Evolutionary conservation across 129 eudicot species (phyloP).

Genomic region (Artemisia tridentata): DNA sequence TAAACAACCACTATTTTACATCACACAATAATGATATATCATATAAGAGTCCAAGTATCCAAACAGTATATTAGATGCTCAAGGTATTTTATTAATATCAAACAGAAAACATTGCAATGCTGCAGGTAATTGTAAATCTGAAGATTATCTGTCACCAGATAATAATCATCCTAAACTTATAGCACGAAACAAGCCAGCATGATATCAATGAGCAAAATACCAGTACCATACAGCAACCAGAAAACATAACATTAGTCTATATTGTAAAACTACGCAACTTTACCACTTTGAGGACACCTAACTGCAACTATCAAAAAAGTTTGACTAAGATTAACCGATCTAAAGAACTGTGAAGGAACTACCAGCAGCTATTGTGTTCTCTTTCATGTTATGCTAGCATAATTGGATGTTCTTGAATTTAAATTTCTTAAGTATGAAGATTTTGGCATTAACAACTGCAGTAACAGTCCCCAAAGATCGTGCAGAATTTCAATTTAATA

Average conservation of each 20-base stretch:
- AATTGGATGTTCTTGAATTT: neutral
- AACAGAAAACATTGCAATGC: conserved; percentile 12
- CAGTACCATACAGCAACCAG: conserved; percentile 4
- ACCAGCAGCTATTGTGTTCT: neutral
- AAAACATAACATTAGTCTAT: neutral
- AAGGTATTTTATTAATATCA: too few species aligned
- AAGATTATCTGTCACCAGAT: conserved; percentile 8
- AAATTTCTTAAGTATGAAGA: neutral
- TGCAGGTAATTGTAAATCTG: conserved; percentile 2
- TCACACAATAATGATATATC: neutral
- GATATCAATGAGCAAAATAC: neutral
- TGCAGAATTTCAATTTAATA: conserved; percentile 1
- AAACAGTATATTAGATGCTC: neutral
- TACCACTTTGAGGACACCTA: neutral
- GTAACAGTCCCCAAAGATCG: conserved; percentile 3
- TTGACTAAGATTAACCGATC: neutral
- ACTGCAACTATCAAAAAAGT: conserved; percentile 7
- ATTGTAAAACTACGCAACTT: neutral
- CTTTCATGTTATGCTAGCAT: neutral
- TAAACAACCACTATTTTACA: neutral
- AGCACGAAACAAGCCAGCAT: neutral
- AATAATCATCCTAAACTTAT: neutral
- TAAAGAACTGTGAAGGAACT: neutral
- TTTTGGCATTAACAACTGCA: conserved; percentile 4
- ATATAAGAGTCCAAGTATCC: neutral